Conservation (phyloP, 2,329 filamentous ascomycete genomes). For the Fusarium pseudocircinatum region DNA sequence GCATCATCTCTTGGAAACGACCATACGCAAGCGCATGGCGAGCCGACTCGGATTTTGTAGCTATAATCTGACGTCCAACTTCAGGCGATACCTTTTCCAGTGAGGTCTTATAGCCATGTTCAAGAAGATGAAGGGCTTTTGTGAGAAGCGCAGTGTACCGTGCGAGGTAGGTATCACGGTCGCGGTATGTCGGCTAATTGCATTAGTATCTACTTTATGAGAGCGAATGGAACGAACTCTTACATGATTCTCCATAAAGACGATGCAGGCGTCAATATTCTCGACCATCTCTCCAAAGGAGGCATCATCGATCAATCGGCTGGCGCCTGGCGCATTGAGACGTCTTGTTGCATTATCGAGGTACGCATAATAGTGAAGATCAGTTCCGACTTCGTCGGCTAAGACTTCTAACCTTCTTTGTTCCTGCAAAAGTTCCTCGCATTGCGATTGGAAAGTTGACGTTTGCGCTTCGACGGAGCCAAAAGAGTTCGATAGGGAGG, state of each 20-base stretch:
- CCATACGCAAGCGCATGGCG: conserved; percentile 69
- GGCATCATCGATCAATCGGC: conserved; percentile 82
- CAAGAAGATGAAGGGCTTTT: conserved; percentile 70
- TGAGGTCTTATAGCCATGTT: conserved; percentile 64
- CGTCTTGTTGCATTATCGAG: conserved; percentile 89
- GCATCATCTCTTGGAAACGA: conserved; percentile 66
- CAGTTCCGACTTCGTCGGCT: conserved; percentile 85
- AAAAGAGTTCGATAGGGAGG: conserved; percentile 85
- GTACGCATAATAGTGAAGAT: conserved; percentile 94
- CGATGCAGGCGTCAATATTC: conserved; percentile 88
- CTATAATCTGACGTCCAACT: conserved; percentile 63
- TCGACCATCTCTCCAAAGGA: conserved; percentile 89
- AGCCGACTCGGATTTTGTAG: conserved; percentile 67
- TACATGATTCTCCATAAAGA: conserved; percentile 90
- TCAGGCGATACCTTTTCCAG: conserved; percentile 64
- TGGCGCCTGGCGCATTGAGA: conserved; percentile 90
- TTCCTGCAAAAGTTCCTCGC: conserved; percentile 85
- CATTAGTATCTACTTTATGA: background rate
- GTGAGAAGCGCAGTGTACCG: conserved; percentile 84
- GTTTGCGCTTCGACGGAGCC: conserved; percentile 89
- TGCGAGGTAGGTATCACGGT: conserved; percentile 87
- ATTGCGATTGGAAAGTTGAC: conserved; percentile 90
- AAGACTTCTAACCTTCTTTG: conserved; percentile 82
- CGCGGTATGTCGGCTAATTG: conserved; percentile 78
- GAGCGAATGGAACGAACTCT: conserved; percentile 44